phyloP scores from a whole-genome alignment of 75 land plant genomes.

The Azolla pinnata region DNA sequence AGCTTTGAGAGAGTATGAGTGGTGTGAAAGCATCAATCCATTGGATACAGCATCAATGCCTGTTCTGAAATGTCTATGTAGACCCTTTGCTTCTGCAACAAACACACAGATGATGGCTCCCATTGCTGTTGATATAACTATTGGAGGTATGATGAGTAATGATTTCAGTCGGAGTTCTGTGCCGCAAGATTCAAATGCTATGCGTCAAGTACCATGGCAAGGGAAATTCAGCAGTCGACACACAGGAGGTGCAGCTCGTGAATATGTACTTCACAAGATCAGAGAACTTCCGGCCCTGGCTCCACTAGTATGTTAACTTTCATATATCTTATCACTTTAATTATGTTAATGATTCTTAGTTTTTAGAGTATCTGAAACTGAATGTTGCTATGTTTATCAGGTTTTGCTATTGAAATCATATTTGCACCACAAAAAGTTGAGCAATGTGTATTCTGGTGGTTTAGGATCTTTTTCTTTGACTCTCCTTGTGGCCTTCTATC shows the following conservation, averaged over 20 bases:
- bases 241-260: conserved; percentile 38
- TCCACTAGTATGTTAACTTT: conserved; percentile 29
- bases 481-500: conserved; percentile 34
- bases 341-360: conserved; percentile 1
- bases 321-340: background rate
- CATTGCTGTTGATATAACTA: conserved; percentile 34
- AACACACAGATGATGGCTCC: conserved; percentile 3
- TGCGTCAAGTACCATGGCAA: background rate
- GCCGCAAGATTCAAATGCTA: background rate
- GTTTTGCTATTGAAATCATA: conserved; percentile 37
- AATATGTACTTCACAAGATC: conserved; percentile 30
- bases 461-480: conserved; percentile 39
- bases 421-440: conserved; percentile 30
- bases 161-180: background rate
- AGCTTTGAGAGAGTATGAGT: conserved; percentile 18
- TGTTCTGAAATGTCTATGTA: conserved; percentile 30
- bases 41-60: conserved; percentile 37
- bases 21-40: conserved; percentile 29
- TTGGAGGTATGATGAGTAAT: conserved; percentile 24
- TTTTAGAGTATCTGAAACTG: background rate
- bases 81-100: conserved; percentile 10
- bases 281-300: conserved; percentile 37
- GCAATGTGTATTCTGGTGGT: conserved; percentile 37
- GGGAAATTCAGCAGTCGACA: conserved; percentile 12
- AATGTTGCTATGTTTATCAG: conserved; percentile 15